A percentile compares a stretch with the other conserved stretches of the same genome.
These are phyloP conservation scores for Apodospora peruviana DNA, from an alignment of 495 filamentous ascomycete species.

Conservation along the genomic window DNA sequence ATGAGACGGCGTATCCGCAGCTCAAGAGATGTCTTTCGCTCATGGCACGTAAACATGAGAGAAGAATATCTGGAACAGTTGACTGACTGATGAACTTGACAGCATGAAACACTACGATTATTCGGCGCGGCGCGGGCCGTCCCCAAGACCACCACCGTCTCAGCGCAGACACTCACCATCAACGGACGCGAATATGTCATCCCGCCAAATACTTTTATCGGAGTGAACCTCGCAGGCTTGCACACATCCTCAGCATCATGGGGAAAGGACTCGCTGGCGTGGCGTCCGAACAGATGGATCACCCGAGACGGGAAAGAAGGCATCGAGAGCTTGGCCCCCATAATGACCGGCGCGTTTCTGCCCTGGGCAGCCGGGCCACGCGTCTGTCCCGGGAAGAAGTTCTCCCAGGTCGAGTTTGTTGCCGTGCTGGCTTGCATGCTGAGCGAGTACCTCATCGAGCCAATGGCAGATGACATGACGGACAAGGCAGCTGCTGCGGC, in stretches of 20 bases:
- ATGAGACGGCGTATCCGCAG: slow-evolving; percentile 32
- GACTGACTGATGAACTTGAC: slow-evolving; percentile 6
- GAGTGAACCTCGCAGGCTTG: slow-evolving; percentile 6
- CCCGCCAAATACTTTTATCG: slow-evolving; percentile 13
- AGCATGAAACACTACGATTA: not conserved
- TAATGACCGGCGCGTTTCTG: slow-evolving; percentile 32
- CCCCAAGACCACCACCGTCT: slow-evolving; percentile 3
- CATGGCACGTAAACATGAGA: slow-evolving; percentile 27
- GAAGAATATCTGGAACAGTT: too few species aligned
- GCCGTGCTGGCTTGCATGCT: slow-evolving; percentile 29
- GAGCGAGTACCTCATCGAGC: not conserved
- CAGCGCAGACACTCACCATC: not conserved
- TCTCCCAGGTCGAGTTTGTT: slow-evolving; percentile 50
- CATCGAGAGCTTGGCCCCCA: slow-evolving; percentile 23
- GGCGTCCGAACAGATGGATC: slow-evolving; percentile 30
- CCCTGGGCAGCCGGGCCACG: slow-evolving; percentile 44
- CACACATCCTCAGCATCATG: slow-evolving; percentile 19
- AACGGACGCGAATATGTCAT: slow-evolving; percentile 1
- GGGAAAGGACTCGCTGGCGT: slow-evolving; percentile 26
- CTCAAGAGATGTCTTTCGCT: slow-evolving; percentile 41
- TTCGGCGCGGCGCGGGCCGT: slow-evolving; percentile 5
- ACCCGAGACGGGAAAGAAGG: slow-evolving; percentile 1
- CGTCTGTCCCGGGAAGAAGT: slow-evolving; percentile 46
- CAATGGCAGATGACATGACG: not conserved
- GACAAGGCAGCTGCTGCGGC: not conserved